Evolutionary conservation across 805 yeast genomes (phyloP).

Genomic region (Metschnikowia continentalis): DNA sequence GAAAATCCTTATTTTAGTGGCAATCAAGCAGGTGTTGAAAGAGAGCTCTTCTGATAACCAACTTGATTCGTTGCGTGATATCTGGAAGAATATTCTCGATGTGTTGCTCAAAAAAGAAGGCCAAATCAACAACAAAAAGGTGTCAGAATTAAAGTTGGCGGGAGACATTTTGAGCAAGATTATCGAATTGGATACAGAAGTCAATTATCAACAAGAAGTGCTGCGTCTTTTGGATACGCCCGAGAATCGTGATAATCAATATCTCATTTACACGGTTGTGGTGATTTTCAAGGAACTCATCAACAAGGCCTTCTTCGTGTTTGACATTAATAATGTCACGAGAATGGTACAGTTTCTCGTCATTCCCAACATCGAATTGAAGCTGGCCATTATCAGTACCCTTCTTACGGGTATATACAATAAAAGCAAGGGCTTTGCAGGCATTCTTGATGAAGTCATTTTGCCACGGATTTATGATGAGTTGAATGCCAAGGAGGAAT

Average conservation of each 20-base stretch:
- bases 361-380: conserved; percentile 44
- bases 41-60: conserved; percentile 8
- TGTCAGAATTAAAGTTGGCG: conserved; percentile 27
- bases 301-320: conserved; percentile 6
- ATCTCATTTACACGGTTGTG: conserved; percentile 26
- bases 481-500: conserved; percentile 50
- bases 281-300: conserved; percentile 34
- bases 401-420: conserved; percentile 58
- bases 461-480: conserved; percentile 53
- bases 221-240: conserved; percentile 12
- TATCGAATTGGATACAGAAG: conserved; percentile 12
- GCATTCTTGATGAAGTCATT: conserved; percentile 38
- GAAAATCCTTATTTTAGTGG: conserved; percentile 16
- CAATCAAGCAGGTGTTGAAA: conserved; percentile 21
- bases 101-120: conserved; percentile 8
- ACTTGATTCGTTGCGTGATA: conserved; percentile 1
- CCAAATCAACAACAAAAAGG: conserved; percentile 9
- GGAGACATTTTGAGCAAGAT: conserved; percentile 36
- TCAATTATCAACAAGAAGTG: conserved; percentile 17
- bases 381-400: conserved; percentile 57
- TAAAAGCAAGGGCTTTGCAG: conserved; percentile 44
- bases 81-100: conserved; percentile 13
- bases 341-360: conserved; percentile 20
- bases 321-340: conserved; percentile 9
- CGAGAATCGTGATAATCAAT: conserved; percentile 7